Conservation (phyloP, 2,329 filamentous ascomycete species). For the Exophiala sideris region DNA sequence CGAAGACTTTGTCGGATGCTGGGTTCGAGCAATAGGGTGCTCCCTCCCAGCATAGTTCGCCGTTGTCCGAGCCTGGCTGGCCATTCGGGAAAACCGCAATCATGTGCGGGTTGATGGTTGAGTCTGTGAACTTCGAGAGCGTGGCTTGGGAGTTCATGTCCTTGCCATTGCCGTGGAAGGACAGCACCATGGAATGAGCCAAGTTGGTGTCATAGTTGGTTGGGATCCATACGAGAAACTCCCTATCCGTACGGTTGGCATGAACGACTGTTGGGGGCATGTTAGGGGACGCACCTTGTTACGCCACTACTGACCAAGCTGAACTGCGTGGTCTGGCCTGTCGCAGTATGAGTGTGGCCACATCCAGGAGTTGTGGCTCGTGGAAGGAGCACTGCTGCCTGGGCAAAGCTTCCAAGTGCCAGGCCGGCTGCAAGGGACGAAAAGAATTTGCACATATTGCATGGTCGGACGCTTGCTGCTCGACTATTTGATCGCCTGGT, state of each 20-base stretch:
- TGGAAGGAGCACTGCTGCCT: too few relatives aligned
- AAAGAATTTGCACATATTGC: too few relatives aligned
- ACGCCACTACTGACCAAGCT: too few relatives aligned
- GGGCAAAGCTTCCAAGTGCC: too few relatives aligned
- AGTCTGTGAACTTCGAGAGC: slow-evolving; percentile 47
- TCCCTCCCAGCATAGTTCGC: slow-evolving; percentile 38
- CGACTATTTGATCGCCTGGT: too few relatives aligned
- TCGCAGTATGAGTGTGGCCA: too few relatives aligned
- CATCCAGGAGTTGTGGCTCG: too few relatives aligned
- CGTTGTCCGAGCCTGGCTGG: slow-evolving; percentile 32
- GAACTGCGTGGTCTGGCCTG: too few relatives aligned
- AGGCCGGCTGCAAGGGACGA: too few relatives aligned
- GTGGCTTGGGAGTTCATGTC: slow-evolving; percentile 38
- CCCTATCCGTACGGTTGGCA: background rate
- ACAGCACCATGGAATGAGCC: slow-evolving; percentile 45
- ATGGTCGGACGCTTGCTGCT: too few relatives aligned
- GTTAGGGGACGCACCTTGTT: too few relatives aligned
- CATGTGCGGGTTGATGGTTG: slow-evolving; percentile 42
- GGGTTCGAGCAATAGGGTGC: slow-evolving; percentile 36
- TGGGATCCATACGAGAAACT: slow-evolving; percentile 29
- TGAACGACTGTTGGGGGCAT: too few relatives aligned
- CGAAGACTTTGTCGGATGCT: slow-evolving; percentile 46
- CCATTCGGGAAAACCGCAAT: slow-evolving; percentile 47
- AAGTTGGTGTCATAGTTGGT: slow-evolving; percentile 36
- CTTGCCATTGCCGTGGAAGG: slow-evolving; percentile 46